These are phyloP conservation scores for Apiospora aurea DNA, from an alignment of 2,329 filamentous ascomycete species.

Conservation along the genomic window DNA sequence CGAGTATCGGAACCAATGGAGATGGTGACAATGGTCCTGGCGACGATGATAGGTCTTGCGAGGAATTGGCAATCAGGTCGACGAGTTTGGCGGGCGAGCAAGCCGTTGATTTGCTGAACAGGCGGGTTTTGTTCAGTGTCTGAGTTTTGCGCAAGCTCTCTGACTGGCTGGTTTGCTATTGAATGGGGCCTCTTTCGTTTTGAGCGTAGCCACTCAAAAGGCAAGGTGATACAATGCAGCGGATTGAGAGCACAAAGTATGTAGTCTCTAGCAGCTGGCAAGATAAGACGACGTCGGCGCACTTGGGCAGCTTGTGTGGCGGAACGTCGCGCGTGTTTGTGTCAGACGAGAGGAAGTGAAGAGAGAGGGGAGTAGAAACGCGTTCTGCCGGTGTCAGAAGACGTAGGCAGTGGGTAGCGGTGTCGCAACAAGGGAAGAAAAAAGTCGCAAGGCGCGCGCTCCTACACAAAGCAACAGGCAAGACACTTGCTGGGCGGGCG, in stretches of 20 bases:
- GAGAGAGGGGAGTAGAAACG: not conserved
- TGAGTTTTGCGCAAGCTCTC: slow-evolving; percentile 40
- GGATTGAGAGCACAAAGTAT: slow-evolving; percentile 7
- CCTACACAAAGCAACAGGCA: not conserved
- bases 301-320: slow-evolving; percentile 7
- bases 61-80: slow-evolving; percentile 43
- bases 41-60: slow-evolving; percentile 60
- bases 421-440: not conserved
- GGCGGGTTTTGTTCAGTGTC: slow-evolving; percentile 35
- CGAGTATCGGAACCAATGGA: slow-evolving; percentile 54
- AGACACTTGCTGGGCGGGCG: slow-evolving; percentile 10
- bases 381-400: slow-evolving; percentile 12
- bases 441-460: slow-evolving; percentile 16
- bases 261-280: slow-evolving; percentile 11
- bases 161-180: slow-evolving; percentile 41
- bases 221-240: slow-evolving; percentile 15
- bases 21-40: slow-evolving; percentile 48
- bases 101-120: slow-evolving; percentile 60
- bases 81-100: slow-evolving; percentile 48
- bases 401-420: slow-evolving; percentile 18
- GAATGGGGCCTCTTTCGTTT: slow-evolving; percentile 29
- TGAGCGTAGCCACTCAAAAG: slow-evolving; percentile 18
- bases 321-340: slow-evolving; percentile 2
- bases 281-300: slow-evolving; percentile 18
- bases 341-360: slow-evolving; percentile 4